Base-by-base conservation (phyloP, 768 basidiomycete species). In the Kwoniella heveanensis region DNA sequence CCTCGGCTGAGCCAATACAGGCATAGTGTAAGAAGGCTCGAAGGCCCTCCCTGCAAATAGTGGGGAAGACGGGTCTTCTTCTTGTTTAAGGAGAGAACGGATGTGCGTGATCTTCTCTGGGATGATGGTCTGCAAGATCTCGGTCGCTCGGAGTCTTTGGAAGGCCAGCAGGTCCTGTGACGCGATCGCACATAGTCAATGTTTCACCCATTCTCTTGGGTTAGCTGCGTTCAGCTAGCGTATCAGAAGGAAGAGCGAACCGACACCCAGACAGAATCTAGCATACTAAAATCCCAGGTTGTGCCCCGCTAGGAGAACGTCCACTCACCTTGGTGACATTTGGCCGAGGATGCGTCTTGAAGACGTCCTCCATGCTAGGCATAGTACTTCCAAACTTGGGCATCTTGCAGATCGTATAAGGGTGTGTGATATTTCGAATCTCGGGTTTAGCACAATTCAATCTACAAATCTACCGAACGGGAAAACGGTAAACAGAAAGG, bases 71-170 rank as follows among this genome's bases (percentile, higher is more conserved):
- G 70, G 71, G 48, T 74, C 71, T 17, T 55, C 29, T 47, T 72
- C 76, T 25, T 27, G 27, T 3, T 52, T 46, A 25, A 74, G 32
- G 7, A 77, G n/a, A 5, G 30, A n/a, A 12, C 52, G 68, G 47
- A 77, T 26, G 21, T 64, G 57, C 46, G 39, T 36, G 60, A 77
- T 69, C 59, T 72, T 70, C 44, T 24, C 32, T 13, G 76, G 76
- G 32, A 77, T 65, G 15, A 49, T 51, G 21, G 56, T 47, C 22
- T 70, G 66, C 22, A 74, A 59, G 60, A 71, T 66, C 30, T 68
- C 60, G n/a, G 36, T 61, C 17, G 76, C 73, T 48, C 61, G 64
- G 21, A 49, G 48, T 21, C 76, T 70, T 22, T 57, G 63, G 24
- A 30, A 7, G 9, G 30, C 29, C 3, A 68, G 30, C 9, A 77